phyloP scores from a whole-genome alignment of 2,329 filamentous ascomycete genomes.

The Pseudogymnoascus sp. region DNA sequence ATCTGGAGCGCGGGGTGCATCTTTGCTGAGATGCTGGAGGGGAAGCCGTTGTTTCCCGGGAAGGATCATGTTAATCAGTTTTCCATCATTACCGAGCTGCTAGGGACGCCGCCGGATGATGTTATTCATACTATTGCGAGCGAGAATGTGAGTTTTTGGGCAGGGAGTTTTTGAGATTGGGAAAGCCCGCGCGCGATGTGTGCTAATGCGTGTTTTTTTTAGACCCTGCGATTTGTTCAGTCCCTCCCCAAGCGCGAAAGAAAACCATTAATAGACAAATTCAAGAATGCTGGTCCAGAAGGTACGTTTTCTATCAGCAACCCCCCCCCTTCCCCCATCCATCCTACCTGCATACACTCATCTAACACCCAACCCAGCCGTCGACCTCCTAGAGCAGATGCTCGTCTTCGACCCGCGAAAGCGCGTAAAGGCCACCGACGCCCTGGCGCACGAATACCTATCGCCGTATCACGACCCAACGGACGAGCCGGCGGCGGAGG shows the following conservation, averaged over 20 bases:
- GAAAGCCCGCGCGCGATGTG: too few species aligned
- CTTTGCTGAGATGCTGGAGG: slow-evolving; percentile 98
- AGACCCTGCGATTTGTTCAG: slow-evolving; percentile 96
- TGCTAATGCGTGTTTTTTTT: slow-evolving; percentile 23
- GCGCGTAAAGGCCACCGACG: slow-evolving; percentile 78
- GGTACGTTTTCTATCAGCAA: too few species aligned
- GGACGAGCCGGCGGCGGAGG: slow-evolving; percentile 88
- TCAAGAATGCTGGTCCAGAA: slow-evolving; percentile 83
- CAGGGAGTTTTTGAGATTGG: too few species aligned
- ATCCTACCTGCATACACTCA: background rate
- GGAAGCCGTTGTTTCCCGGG: slow-evolving; percentile 94
- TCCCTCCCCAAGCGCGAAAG: slow-evolving; percentile 91
- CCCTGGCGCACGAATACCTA: slow-evolving; percentile 85
- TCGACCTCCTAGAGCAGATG: slow-evolving; percentile 93
- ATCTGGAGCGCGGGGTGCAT: slow-evolving; percentile 99
- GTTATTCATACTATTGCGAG: slow-evolving; percentile 98
- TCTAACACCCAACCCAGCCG: slow-evolving; percentile 46
- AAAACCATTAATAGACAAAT: slow-evolving; percentile 78
- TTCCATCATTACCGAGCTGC: slow-evolving; percentile 95
- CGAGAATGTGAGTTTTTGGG: slow-evolving; percentile 81
- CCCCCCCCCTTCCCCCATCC: slow-evolving; percentile 14
- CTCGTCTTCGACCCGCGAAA: slow-evolving; percentile 98
- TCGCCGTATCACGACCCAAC: slow-evolving; percentile 94
- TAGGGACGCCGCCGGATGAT: slow-evolving; percentile 94
- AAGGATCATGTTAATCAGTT: slow-evolving; percentile 99